Base-by-base conservation (phyloP, 805 yeast genomes). In the Metschnikowia santaceciliae region DNA sequence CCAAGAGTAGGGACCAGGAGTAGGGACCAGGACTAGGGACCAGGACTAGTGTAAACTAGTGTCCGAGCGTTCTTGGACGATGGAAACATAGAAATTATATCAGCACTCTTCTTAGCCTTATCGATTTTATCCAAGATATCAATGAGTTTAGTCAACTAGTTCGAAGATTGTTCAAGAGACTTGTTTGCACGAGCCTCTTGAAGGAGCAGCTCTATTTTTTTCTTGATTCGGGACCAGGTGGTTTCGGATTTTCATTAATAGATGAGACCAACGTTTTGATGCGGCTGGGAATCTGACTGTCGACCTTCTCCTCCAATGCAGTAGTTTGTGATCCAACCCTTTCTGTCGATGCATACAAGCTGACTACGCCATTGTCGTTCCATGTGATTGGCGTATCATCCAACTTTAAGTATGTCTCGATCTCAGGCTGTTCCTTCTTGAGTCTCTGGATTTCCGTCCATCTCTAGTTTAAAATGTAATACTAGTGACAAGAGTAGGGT, bases 71-170 rank as follows among this genome's bases (percentile, higher is more conserved):
- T 46, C 3, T 68, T 50, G 14, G 74, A 63, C 5, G 60, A 54
- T 17, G 57, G 53, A 48, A 73, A 56, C n/a, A 68, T 65, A 17
- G 60, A 54, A 46, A 58, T 59, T 4, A 70, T 49, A 15, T 55
- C 53, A 1, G 57, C 50, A 51, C 71, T 72, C 15, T 62, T 49
- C 32, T 59, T 60, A 2, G 76, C 70, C n/a, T 74, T 73, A 53
- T 72, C 64, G 17, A 74, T 71, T 53, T 70, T 69, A 23, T 54
- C 43, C 32, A 71, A 46, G 2, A 72, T 56, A 14, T 53, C 40
- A 1, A 48, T 48, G 33, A 74, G 54, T 41, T 70, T 67, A 15
- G 48, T 46, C 15, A 58, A 56, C 2, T 63, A 51, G 6, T 32
- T 50, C 2, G 52, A 46, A 0, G 64, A 56, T 23, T 49, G 58